phyloP scores from a whole-genome alignment of 495 filamentous ascomycete genomes.

The Pyrenula massariospora region DNA sequence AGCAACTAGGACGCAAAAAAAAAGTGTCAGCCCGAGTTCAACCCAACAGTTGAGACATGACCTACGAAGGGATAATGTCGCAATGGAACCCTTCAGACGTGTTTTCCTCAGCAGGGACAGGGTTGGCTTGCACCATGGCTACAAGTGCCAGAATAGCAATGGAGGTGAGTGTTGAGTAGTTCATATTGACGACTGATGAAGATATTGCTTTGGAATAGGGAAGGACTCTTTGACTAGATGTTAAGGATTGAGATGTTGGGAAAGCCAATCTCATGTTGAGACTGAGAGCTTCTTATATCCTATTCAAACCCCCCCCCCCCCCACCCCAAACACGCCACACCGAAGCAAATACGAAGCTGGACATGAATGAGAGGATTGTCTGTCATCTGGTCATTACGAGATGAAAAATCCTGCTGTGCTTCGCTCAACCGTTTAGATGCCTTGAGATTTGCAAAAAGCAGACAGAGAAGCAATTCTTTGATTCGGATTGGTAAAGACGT shows the following conservation, averaged over 20 bases:
- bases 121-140: background rate
- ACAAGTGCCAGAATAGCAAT: background rate
- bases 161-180: background rate
- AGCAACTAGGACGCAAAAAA: background rate
- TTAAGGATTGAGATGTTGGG: background rate
- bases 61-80: background rate
- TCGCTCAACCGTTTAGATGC: background rate
- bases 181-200: background rate
- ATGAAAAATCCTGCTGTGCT: background rate
- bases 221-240: background rate
- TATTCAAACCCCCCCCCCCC: background rate
- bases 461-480: background rate
- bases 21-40: background rate
- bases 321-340: background rate
- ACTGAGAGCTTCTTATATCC: background rate
- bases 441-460: background rate
- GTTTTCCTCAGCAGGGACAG: background rate
- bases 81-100: background rate
- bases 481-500: background rate
- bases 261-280: background rate
- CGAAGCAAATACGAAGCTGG: background rate
- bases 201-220: background rate
- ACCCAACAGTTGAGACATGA: background rate
- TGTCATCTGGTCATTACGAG: background rate
- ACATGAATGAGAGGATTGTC: background rate